phyloP scores from a whole-genome alignment of 768 basidiomycete species.

The Suillus subaureus region DNA sequence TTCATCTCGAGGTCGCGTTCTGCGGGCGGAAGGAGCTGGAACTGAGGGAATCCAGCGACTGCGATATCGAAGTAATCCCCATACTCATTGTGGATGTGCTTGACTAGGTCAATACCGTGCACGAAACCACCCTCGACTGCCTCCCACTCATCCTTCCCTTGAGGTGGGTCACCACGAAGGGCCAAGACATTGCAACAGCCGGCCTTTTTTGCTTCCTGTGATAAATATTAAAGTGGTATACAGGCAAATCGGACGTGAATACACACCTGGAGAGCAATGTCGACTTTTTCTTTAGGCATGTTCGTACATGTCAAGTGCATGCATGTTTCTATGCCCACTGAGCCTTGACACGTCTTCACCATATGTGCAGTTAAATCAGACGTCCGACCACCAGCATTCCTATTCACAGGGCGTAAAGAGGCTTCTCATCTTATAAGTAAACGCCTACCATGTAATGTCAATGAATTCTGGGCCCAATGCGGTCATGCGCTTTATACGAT shows the following conservation, averaged over 20 bases:
- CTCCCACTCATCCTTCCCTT: constrained; percentile 89
- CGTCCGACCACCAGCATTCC: constrained; percentile 96
- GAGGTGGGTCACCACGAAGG: constrained; percentile 89
- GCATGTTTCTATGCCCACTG: constrained; percentile 95
- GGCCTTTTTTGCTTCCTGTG: constrained; percentile 82
- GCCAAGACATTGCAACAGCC: constrained; percentile 95
- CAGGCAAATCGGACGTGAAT: constrained; percentile 7
- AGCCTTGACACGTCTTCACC: constrained; percentile 90
- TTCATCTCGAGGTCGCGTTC: constrained; percentile 78
- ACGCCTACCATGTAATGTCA: constrained; percentile 88
- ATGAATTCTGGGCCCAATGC: constrained; percentile 95
- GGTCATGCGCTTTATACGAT: constrained; percentile 99
- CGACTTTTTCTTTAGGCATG: constrained; percentile 96
- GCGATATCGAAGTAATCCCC: constrained; percentile 96
- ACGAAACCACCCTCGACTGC: constrained; percentile 89
- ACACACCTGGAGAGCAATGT: constrained; percentile 83
- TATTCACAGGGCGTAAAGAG: constrained; percentile 32
- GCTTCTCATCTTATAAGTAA: constrained; percentile 7
- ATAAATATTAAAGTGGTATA: constrained; percentile 8
- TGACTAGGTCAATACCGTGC: constrained; percentile 90
- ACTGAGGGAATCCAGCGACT: constrained; percentile 91
- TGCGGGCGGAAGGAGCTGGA: constrained; percentile 69
- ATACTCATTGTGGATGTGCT: constrained; percentile 79
- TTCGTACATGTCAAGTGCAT: constrained; percentile 99
- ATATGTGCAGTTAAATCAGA: constrained; percentile 93